phyloP scores from a whole-genome alignment of 306 rosid genomes.

The Argentina anserina region DNA sequence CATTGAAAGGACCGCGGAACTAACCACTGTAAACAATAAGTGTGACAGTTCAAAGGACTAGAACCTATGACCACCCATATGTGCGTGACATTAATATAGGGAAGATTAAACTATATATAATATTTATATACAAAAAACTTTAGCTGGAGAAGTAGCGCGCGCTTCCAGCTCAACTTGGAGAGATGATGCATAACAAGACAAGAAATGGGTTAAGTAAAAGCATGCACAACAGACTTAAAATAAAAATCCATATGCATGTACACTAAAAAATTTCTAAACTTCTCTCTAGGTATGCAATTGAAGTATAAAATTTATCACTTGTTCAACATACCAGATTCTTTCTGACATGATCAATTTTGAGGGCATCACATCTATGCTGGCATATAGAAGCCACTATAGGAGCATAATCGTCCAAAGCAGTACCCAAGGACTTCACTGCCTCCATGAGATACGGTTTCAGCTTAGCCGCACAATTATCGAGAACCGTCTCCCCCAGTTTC shows the following conservation, averaged over 20 bases:
- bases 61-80: neutral
- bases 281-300: slow-evolving; percentile 14
- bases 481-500: slow-evolving; percentile 62
- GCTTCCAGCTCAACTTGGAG: neutral
- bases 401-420: slow-evolving; percentile 44
- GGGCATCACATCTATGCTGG: slow-evolving; percentile 25
- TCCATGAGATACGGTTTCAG: slow-evolving; percentile 47
- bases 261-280: neutral
- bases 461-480: slow-evolving; percentile 54
- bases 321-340: slow-evolving; percentile 33
- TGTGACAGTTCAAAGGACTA: neutral
- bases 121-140: no score
- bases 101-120: no score
- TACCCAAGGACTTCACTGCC: slow-evolving; percentile 47
- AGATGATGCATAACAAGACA: neutral
- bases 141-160: neutral
- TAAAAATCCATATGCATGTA: neutral
- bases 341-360: slow-evolving; percentile 4
- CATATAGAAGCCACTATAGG: slow-evolving; percentile 45
- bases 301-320: slow-evolving; percentile 16
- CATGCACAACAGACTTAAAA: neutral
- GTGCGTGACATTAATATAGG: no score
- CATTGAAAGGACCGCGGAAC: neutral
- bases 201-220: neutral
- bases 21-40: neutral